Evolutionary conservation across 495 filamentous ascomycete genomes (phyloP).

Genomic region (Penicillium riverlandense): DNA sequence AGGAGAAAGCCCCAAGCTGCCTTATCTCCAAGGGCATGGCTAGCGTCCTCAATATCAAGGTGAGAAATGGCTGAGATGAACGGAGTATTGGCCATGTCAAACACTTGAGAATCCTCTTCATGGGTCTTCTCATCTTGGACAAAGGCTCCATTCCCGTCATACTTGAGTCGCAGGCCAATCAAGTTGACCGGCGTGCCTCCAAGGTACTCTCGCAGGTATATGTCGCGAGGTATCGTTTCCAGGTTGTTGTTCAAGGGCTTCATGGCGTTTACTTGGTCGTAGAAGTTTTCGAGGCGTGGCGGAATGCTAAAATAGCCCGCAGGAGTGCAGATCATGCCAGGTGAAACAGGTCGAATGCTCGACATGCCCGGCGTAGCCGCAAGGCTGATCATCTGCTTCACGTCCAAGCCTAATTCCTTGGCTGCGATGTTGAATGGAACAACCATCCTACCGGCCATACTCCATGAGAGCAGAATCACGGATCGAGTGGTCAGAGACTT

Average conservation of each 20-base stretch:
- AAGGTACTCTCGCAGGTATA: constrained; percentile 15
- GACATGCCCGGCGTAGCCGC: constrained; percentile 17
- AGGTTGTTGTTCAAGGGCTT: constrained; percentile 1
- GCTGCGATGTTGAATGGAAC: constrained; percentile 12
- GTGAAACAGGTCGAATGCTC: constrained; percentile 1
- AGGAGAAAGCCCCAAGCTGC: constrained; percentile 14
- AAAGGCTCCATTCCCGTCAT: constrained; percentile 4
- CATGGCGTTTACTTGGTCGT: constrained; percentile 5
- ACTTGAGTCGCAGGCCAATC: constrained; percentile 8
- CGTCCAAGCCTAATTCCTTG: constrained; percentile 8
- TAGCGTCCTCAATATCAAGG: constrained; percentile 4
- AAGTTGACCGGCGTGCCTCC: constrained; percentile 16
- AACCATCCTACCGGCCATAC: constrained; percentile 18
- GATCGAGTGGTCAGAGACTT: constrained; percentile 1
- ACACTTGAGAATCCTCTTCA: constrained; percentile 13
- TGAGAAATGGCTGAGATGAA: constrained; percentile 12
- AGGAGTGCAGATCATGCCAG: background rate
- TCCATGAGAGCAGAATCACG: constrained; percentile 13
- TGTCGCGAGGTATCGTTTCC: constrained; percentile 7
- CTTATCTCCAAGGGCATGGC: constrained; percentile 10
- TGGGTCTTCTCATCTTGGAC: constrained; percentile 6
- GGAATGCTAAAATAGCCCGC: constrained; percentile 7
- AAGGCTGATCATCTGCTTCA: constrained; percentile 12
- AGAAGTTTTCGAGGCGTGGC: constrained; percentile 4
- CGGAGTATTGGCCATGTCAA: constrained; percentile 9